phyloP scores from a whole-genome alignment of 139 green algal species.

The Haematococcus sp. region DNA sequence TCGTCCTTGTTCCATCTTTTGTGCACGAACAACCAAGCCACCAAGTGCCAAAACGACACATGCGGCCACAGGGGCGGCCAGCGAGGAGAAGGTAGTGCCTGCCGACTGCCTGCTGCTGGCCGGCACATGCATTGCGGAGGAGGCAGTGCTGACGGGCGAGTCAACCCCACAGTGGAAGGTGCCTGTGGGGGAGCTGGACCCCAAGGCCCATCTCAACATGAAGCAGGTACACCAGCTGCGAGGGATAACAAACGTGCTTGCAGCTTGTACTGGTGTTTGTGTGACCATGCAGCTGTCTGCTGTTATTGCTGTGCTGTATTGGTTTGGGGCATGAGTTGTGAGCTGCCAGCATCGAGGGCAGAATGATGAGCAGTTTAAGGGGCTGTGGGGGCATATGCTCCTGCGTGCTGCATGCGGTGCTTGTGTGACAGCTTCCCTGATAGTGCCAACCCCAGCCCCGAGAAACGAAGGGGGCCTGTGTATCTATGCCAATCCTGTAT shows the following conservation, averaged over 20 bases:
- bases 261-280: constrained; percentile 2
- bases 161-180: constrained; percentile 89
- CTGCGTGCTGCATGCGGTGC: too few relatives aligned
- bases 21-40: neutral
- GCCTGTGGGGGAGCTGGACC: constrained; percentile 30
- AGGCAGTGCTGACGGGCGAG: constrained; percentile 92
- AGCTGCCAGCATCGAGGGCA: too few relatives aligned
- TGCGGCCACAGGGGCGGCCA: neutral
- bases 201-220: constrained; percentile 6
- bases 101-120: constrained; percentile 90
- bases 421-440: too few relatives aligned
- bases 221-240: constrained; percentile 22
- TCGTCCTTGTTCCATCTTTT: neutral
- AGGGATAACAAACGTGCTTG: constrained; percentile 5
- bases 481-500: too few relatives aligned
- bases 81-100: constrained; percentile 68
- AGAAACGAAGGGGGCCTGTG: too few relatives aligned
- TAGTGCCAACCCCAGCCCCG: too few relatives aligned
- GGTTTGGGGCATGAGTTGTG: too few relatives aligned
- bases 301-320: too few relatives aligned
- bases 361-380: too few relatives aligned
- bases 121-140: constrained; percentile 91
- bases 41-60: neutral
- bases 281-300: too few relatives aligned
- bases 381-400: too few relatives aligned